These are phyloP conservation scores for Xerocomellus chrysenteron DNA, from an alignment of 768 basidiomycete species.

Conservation along the genomic window DNA sequence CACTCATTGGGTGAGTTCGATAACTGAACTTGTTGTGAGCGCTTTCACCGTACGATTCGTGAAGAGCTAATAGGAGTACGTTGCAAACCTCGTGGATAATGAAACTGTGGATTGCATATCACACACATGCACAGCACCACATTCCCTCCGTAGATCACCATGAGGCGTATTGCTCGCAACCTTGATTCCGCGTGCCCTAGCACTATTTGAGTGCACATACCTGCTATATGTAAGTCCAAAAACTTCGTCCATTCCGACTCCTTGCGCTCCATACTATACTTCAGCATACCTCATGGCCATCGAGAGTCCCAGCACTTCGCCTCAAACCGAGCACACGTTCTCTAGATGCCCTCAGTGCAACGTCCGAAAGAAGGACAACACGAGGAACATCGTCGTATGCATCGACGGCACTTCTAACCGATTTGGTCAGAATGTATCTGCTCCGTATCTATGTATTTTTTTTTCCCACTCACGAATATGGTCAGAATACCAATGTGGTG, in stretches of 20 bases:
- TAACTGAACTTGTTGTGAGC: no score
- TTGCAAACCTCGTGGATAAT: conserved; percentile 5
- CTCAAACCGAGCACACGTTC: not conserved
- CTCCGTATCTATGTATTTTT: not conserved
- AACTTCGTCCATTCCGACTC: not conserved
- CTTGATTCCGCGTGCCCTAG: not conserved
- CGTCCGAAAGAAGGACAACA: no score
- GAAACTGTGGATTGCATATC: conserved; percentile 1
- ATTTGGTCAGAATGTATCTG: conserved; percentile 20
- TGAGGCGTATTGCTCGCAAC: not conserved
- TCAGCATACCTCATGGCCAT: no score
- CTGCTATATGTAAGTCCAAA: no score
- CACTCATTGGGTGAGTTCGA: not conserved
- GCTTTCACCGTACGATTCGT: not conserved
- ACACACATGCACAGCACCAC: not conserved
- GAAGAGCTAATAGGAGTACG: not conserved
- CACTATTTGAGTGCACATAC: conserved; percentile 7
- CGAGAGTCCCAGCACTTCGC: no score
- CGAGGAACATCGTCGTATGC: no score
- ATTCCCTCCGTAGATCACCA: not conserved
- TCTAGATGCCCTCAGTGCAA: conserved; percentile 13
- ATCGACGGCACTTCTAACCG: conserved; percentile 26
- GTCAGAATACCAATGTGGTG: conserved; percentile 39
- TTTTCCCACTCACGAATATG: conserved; percentile 1
- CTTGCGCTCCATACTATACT: not conserved